Evolutionary conservation across 2,329 filamentous ascomycete species (phyloP).

Genomic region (Didymella keratinophila): DNA sequence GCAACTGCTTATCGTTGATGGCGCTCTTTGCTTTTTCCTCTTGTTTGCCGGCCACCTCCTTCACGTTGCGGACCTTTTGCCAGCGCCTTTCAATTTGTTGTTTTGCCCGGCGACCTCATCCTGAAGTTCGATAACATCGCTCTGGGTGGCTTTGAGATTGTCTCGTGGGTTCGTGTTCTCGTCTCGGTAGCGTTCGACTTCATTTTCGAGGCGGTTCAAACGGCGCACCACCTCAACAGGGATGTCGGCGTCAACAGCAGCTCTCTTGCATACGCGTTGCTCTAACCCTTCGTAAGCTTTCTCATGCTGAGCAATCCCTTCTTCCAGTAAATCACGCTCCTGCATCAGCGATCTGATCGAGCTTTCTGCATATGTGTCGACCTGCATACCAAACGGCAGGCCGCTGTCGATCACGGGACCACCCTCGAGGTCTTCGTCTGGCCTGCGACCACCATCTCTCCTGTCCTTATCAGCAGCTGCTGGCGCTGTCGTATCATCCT

Average conservation of each 20-base stretch:
- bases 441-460: neutral
- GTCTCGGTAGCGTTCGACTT: neutral
- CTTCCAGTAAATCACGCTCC: neutral
- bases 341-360: neutral
- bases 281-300: neutral
- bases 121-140: neutral
- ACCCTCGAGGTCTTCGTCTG: neutral
- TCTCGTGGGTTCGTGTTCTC: neutral
- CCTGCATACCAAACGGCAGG: neutral
- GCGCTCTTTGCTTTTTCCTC: neutral
- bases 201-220: neutral
- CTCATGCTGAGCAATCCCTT: neutral
- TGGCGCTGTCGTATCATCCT: no score
- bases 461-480: neutral
- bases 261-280: neutral
- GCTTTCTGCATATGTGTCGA: neutral
- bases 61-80: neutral
- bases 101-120: neutral
- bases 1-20: neutral
- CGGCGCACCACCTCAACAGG: neutral
- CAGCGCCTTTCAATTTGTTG: neutral
- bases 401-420: neutral
- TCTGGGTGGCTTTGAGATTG: neutral
- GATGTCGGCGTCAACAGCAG: neutral
- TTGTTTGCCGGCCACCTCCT: neutral